Evolutionary conservation across 2,329 filamentous ascomycete genomes (phyloP).

Genomic region (Didymella sp.): DNA sequence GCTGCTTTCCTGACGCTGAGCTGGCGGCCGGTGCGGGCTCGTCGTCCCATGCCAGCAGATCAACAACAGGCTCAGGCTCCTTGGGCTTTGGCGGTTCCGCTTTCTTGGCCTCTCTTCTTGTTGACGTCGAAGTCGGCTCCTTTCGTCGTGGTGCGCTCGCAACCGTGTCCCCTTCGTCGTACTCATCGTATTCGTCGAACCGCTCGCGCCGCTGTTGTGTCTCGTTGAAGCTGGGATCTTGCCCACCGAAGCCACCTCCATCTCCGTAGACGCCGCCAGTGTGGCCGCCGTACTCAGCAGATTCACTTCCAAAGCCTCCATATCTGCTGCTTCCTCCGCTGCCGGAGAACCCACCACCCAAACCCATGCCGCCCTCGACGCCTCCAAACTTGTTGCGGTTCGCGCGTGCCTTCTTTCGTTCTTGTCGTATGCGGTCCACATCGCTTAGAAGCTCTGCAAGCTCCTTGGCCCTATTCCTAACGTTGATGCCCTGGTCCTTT

Average conservation of each 20-base stretch:
- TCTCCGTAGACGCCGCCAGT: constrained; percentile 88
- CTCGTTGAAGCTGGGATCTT: constrained; percentile 70
- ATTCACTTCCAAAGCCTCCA: constrained; percentile 82
- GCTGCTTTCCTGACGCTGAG: constrained; percentile 56
- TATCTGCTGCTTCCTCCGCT: constrained; percentile 67
- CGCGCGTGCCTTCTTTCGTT: constrained; percentile 84
- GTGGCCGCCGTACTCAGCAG: constrained; percentile 68
- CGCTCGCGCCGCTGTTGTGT: constrained; percentile 69
- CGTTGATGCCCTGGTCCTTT: constrained; percentile 98
- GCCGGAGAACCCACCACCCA: constrained; percentile 61
- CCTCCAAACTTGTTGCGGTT: constrained; percentile 96
- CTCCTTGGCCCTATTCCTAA: constrained; percentile 95
- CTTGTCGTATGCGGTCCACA: constrained; percentile 78
- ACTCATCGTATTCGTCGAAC: constrained; percentile 98
- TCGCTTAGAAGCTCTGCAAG: constrained; percentile 91
- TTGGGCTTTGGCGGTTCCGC: constrained; percentile 75
- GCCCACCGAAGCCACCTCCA: constrained; percentile 88
- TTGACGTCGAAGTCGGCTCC: constrained; percentile 49
- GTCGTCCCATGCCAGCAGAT: constrained; percentile 89
- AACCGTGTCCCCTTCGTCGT: constrained; percentile 72
- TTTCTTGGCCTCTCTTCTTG: constrained; percentile 63
- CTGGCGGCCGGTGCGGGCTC: constrained; percentile 65
- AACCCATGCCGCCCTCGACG: constrained; percentile 79
- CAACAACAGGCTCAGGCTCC: constrained; percentile 75
- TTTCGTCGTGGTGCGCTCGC: constrained; percentile 61